Conservation (phyloP, 2,329 filamentous ascomycete species). For the Rhinocladiella similis region DNA sequence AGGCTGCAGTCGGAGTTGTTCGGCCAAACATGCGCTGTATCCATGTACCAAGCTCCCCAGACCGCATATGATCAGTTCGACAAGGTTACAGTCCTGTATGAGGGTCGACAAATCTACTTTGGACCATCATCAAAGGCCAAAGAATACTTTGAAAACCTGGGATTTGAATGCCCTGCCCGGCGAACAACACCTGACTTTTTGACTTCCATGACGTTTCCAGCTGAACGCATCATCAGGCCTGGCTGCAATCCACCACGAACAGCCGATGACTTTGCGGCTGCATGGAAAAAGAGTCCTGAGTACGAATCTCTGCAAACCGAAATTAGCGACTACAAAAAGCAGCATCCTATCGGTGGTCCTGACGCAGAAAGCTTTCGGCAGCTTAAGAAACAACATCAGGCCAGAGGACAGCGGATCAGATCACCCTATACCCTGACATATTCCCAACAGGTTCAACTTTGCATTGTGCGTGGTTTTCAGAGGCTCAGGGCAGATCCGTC, state of each 20-base stretch:
- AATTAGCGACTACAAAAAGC: conserved; percentile 10
- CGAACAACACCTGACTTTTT: conserved; percentile 67
- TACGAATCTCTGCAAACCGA: conserved; percentile 30
- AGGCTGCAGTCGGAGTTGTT: conserved; percentile 50
- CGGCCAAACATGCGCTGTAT: conserved; percentile 53
- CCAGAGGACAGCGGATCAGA: conserved; percentile 32
- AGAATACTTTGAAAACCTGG: conserved; percentile 64
- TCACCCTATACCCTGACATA: conserved; percentile 60
- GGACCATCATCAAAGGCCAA: conserved; percentile 58
- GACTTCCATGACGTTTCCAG: conserved; percentile 63
- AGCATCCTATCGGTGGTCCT: conserved; percentile 6
- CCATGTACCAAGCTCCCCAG: conserved; percentile 57
- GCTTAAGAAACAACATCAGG: conserved; percentile 11
- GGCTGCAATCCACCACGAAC: conserved; percentile 48
- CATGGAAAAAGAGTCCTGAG: conserved; percentile 60
- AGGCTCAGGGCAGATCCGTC: conserved; percentile 75
- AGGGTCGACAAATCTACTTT: conserved; percentile 67
- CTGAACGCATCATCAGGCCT: conserved; percentile 45
- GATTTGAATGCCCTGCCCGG: conserved; percentile 62
- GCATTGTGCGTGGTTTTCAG: conserved; percentile 76
- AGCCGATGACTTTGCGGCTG: conserved; percentile 62
- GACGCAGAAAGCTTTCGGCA: conserved; percentile 11
- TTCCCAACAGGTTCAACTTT: conserved; percentile 70
- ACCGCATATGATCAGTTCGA: conserved; percentile 62
- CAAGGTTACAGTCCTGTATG: conserved; percentile 68